phyloP scores from a whole-genome alignment of 2,329 filamentous ascomycete species.

The Coniochaeta sp. region DNA sequence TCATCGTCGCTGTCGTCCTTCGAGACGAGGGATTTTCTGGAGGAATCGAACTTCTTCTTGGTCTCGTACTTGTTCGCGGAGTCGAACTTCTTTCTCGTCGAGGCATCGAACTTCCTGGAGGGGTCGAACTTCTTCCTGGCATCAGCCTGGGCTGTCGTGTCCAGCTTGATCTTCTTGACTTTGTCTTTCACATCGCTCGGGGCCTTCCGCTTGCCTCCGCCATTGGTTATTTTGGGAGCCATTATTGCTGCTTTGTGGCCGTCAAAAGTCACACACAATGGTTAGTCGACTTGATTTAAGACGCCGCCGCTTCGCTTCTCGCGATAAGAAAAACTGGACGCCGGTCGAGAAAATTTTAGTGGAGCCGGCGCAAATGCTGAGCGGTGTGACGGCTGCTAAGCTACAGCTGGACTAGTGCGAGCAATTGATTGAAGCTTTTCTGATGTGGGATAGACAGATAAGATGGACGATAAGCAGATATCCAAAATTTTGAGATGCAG shows the following conservation, averaged over 20 bases:
- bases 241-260: background rate
- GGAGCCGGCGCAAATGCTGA: background rate
- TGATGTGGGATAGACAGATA: background rate
- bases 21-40: slow-evolving; percentile 19
- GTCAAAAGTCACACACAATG: background rate
- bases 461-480: background rate
- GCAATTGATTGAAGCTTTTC: background rate
- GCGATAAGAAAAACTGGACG: background rate
- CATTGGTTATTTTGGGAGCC: background rate
- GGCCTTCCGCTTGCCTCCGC: background rate
- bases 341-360: slow-evolving; percentile 1
- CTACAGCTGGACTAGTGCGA: background rate
- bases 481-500: background rate
- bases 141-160: background rate
- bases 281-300: background rate
- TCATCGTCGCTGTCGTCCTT: slow-evolving; percentile 18
- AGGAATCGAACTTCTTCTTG: slow-evolving; percentile 41
- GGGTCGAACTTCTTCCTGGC: background rate
- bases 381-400: background rate
- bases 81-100: slow-evolving; percentile 1
- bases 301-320: background rate
- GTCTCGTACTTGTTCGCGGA: slow-evolving; percentile 12
- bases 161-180: slow-evolving; percentile 2
- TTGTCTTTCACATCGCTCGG: background rate
- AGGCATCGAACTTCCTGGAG: background rate